Percentiles rank a stretch among this genome's conserved stretches.
phyloP scores from a whole-genome alignment of 2,329 filamentous ascomycete species.

The Emergomyces orientalis region DNA sequence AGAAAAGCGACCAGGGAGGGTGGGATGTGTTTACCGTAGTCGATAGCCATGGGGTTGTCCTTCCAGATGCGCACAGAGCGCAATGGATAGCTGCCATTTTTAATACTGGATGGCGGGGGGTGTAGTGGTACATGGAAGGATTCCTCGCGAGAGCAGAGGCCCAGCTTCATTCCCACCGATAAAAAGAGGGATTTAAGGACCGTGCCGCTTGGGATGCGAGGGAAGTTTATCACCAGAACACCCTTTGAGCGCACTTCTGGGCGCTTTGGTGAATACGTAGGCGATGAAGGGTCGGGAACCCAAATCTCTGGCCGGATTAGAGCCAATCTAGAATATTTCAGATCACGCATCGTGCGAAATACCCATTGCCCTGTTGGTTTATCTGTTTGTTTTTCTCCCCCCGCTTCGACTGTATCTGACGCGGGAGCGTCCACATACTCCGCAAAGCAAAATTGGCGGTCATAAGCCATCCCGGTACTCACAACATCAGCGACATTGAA shows the following conservation, averaged over 20 bases:
- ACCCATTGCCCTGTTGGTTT: conserved; percentile 34
- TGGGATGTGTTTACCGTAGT: conserved; percentile 37
- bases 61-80: conserved; percentile 48
- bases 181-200: conserved; percentile 12
- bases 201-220: conserved; percentile 19
- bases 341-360: conserved; percentile 36
- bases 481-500: conserved; percentile 55
- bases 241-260: conserved; percentile 45
- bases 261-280: conserved; percentile 34
- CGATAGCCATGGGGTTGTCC: conserved; percentile 39
- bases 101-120: conserved; percentile 30
- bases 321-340: conserved; percentile 52
- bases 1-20: conserved; percentile 43
- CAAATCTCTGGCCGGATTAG: conserved; percentile 57
- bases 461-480: conserved; percentile 62
- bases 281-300: conserved; percentile 43
- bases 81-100: conserved; percentile 34
- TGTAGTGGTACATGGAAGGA: conserved; percentile 46
- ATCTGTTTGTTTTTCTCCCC: conserved; percentile 15
- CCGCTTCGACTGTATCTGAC: conserved; percentile 2
- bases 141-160: conserved; percentile 28
- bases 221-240: conserved; percentile 44
- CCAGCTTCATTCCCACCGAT: conserved; percentile 24
- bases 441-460: conserved; percentile 75
- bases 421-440: conserved; percentile 38